Conservation (phyloP, 345 rosid species). For the Firmiana major region DNA sequence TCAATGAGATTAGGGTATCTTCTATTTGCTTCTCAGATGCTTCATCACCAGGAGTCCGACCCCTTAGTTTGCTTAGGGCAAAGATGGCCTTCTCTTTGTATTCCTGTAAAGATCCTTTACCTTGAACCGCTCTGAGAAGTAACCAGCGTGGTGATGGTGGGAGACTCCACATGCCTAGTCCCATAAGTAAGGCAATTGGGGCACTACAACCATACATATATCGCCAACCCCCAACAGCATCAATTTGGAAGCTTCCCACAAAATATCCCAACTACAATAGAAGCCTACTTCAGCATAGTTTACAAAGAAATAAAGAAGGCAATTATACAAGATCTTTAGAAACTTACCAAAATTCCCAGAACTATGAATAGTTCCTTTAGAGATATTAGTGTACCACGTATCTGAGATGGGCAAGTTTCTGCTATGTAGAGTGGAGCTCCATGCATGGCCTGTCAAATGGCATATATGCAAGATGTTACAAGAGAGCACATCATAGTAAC, state of each 20-base stretch:
- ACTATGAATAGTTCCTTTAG: slow-evolving; percentile 90
- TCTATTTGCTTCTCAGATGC: slow-evolving; percentile 71
- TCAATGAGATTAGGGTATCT: slow-evolving; percentile 58
- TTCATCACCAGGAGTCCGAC: slow-evolving; percentile 67
- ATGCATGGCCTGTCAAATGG: slow-evolving; percentile 79
- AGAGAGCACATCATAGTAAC: neutral
- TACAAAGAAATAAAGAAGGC: slow-evolving; percentile 4
- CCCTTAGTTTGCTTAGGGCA: slow-evolving; percentile 78
- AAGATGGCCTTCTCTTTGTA: slow-evolving; percentile 72
- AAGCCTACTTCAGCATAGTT: neutral
- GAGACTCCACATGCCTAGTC: slow-evolving; percentile 85
- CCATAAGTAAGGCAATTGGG: slow-evolving; percentile 75
- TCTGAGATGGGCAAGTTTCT: slow-evolving; percentile 96
- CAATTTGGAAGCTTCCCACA: slow-evolving; percentile 80
- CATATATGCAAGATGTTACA: slow-evolving; percentile 6
- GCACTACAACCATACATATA: slow-evolving; percentile 80
- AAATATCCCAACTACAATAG: slow-evolving; percentile 70
- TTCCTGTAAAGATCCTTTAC: slow-evolving; percentile 66
- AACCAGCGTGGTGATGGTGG: slow-evolving; percentile 98
- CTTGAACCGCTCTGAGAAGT: slow-evolving; percentile 87
- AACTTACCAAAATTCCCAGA: slow-evolving; percentile 82
- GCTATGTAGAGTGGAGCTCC: slow-evolving; percentile 98
- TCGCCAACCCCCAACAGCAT: slow-evolving; percentile 90
- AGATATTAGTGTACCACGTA: slow-evolving; percentile 92
- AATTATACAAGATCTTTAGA: neutral